A percentile compares a stretch with the other conserved stretches of the same genome.
Conservation (phyloP, 2,329 filamentous ascomycete species). For the Calonectria crousiana region DNA sequence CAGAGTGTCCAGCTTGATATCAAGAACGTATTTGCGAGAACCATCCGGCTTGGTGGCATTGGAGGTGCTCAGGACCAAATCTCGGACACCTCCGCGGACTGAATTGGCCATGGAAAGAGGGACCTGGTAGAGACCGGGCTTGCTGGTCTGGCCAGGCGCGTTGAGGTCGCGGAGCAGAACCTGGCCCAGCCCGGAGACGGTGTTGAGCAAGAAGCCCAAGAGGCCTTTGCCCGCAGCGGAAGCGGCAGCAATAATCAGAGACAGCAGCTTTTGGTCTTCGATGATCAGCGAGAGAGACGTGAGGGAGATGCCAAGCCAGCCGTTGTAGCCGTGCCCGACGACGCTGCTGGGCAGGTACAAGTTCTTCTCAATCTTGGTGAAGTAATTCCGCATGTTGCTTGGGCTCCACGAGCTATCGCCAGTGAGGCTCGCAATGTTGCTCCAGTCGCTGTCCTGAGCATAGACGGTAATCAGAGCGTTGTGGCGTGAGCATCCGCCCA, state of each 20-base stretch:
- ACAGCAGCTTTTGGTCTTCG: slow-evolving; percentile 65
- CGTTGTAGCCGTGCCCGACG: slow-evolving; percentile 67
- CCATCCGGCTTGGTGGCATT: slow-evolving; percentile 54
- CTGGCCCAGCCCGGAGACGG: neutral
- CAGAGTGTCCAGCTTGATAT: slow-evolving; percentile 53
- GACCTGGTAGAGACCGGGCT: slow-evolving; percentile 56
- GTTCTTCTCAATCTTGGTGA: slow-evolving; percentile 65
- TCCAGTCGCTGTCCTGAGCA: slow-evolving; percentile 70
- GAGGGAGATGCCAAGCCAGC: slow-evolving; percentile 66
- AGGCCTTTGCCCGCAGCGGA: slow-evolving; percentile 45
- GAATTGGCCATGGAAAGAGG: slow-evolving; percentile 58
- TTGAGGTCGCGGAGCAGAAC: neutral
- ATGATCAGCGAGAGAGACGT: slow-evolving; percentile 64
- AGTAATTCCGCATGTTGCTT: slow-evolving; percentile 70
- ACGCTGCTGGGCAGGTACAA: slow-evolving; percentile 58
- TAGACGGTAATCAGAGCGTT: slow-evolving; percentile 71
- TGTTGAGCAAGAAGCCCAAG: neutral
- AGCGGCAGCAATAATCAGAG: slow-evolving; percentile 43
- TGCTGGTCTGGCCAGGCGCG: neutral
- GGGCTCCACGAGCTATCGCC: slow-evolving; percentile 68
- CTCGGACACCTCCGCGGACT: slow-evolving; percentile 60
- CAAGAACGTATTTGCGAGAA: slow-evolving; percentile 66
- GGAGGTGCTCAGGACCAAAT: slow-evolving; percentile 57
- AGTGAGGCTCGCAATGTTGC: slow-evolving; percentile 65
- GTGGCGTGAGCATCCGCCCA: slow-evolving; percentile 68